Conservation (phyloP, 306 rosid species). For the Abrus pulchellus region DNA sequence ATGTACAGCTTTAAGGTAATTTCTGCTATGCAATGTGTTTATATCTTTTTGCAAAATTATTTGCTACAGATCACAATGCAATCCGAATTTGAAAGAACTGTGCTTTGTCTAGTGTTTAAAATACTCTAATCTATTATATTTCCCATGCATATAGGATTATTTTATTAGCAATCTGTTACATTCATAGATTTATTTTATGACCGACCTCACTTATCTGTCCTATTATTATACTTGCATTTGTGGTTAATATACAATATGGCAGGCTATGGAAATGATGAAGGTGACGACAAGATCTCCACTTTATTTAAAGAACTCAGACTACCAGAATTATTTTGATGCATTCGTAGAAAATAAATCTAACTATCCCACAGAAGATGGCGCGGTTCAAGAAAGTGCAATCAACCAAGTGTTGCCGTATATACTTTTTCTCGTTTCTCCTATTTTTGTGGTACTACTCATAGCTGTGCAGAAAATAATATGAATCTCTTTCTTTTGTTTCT, state of each 20-base stretch:
- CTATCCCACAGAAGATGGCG: constrained; percentile 54
- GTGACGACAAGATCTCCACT: constrained; percentile 57
- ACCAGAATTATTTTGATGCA: constrained; percentile 80
- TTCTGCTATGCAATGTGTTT: constrained; percentile 21
- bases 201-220: background rate
- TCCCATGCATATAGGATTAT: constrained; percentile 4
- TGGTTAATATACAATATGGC: constrained; percentile 43
- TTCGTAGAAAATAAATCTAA: constrained; percentile 73
- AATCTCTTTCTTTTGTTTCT: constrained; percentile 30
- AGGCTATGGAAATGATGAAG: constrained; percentile 99
- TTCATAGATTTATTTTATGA: constrained; percentile 6
- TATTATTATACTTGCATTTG: constrained; percentile 1
- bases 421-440: constrained; percentile 78
- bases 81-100: constrained; percentile 5
- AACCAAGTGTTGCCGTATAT: constrained; percentile 70
- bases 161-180: background rate
- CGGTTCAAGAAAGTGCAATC: constrained; percentile 59
- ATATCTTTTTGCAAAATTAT: constrained; percentile 14
- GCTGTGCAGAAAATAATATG: constrained; percentile 79
- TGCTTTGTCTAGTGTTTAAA: constrained; percentile 19
- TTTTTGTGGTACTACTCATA: constrained; percentile 67
- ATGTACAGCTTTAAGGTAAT: constrained; percentile 83
- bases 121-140: background rate
- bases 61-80: constrained; percentile 21
- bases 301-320: constrained; percentile 65